Evolutionary conservation across 2,329 filamentous ascomycete species (phyloP).

Genomic region (Arthroderma sp.): DNA sequence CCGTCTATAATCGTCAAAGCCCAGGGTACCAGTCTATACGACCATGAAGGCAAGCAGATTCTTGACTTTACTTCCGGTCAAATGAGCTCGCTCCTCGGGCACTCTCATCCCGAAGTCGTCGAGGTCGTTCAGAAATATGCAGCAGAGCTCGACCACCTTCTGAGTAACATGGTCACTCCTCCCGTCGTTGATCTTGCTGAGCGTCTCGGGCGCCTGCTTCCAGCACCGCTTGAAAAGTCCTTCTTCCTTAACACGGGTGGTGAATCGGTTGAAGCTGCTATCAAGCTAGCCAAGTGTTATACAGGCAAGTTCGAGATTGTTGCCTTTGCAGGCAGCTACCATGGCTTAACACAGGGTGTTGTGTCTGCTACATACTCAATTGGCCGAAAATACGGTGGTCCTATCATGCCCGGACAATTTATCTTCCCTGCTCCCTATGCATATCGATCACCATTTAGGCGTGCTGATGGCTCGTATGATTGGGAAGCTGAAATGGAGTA

Average conservation of each 20-base stretch:
- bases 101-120: conserved; percentile 37
- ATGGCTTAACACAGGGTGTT: conserved; percentile 46
- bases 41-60: background rate
- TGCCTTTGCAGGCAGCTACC: conserved; percentile 45
- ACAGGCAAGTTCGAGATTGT: conserved; percentile 55
- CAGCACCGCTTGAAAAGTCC: conserved; percentile 37
- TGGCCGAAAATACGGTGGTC: conserved; percentile 37
- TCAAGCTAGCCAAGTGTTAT: conserved; percentile 50
- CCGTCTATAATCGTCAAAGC: conserved; percentile 13
- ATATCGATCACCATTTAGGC: conserved; percentile 49
- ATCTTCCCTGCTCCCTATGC: conserved; percentile 47
- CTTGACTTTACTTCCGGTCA: conserved; percentile 40
- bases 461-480: conserved; percentile 47
- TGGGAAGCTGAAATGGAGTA: conserved; percentile 53
- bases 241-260: conserved; percentile 47
- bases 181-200: conserved; percentile 45
- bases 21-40: conserved; percentile 2
- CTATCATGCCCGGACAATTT: conserved; percentile 42
- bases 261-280: conserved; percentile 49
- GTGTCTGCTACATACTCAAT: conserved; percentile 41
- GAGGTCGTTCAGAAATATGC: conserved; percentile 38
- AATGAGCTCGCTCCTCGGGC: conserved; percentile 45
- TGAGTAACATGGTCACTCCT: conserved; percentile 45
- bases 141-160: conserved; percentile 43
- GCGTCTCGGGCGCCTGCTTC: conserved; percentile 37